Conservation (phyloP, 2,329 filamentous ascomycete genomes). For the Blumeria hordei region DNA sequence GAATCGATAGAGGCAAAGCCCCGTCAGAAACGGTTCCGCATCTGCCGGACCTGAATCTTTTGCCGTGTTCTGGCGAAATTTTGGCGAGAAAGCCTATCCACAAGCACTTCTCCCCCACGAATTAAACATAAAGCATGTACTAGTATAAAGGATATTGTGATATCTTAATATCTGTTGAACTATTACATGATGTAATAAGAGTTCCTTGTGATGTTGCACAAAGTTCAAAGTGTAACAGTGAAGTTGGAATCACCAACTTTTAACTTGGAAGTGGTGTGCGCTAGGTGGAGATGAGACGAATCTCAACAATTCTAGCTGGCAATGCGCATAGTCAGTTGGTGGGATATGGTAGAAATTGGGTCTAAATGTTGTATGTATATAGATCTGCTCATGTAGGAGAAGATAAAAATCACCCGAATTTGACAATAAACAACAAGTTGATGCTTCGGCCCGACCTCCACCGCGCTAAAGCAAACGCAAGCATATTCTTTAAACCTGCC, state of each 20-base stretch:
- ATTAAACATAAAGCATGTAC: too few species aligned
- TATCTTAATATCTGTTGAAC: too few species aligned
- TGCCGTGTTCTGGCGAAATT: too few species aligned
- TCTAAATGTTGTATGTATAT: too few species aligned
- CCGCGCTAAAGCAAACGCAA: background rate
- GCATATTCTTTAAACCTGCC: background rate
- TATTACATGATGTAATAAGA: too few species aligned
- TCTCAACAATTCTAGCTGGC: background rate
- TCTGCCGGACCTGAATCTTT: background rate
- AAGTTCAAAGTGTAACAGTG: too few species aligned
- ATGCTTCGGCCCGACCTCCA: background rate
- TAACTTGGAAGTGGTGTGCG: background rate
- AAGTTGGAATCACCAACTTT: background rate
- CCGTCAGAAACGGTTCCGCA: background rate
- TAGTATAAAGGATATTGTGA: too few species aligned
- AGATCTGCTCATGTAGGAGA: background rate
- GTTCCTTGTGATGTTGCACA: too few species aligned
- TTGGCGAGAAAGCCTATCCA: too few species aligned
- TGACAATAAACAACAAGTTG: background rate
- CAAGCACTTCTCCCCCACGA: background rate
- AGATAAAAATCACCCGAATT: background rate
- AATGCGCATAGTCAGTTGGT: background rate
- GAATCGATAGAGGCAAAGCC: too few species aligned
- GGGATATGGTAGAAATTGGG: background rate
- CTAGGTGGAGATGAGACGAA: background rate